phyloP scores from a whole-genome alignment of 371 early-diverging fungal species.

The Apophysomyces trapeziformis region DNA sequence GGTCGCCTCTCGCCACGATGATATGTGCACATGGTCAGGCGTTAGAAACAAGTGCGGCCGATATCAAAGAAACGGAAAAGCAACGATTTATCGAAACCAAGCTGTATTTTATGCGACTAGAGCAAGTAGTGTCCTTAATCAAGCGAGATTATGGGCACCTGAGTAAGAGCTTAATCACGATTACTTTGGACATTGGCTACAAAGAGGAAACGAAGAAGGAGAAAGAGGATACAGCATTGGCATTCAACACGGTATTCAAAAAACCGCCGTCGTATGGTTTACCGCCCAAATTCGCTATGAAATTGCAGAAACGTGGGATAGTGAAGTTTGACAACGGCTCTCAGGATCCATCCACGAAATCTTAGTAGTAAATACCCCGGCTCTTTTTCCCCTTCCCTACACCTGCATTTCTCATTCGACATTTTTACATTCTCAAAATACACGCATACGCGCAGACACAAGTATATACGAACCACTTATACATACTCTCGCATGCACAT shows the following conservation, averaged over 20 bases:
- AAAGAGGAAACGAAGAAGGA: conserved; percentile 21
- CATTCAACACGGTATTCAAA: conserved; percentile 9
- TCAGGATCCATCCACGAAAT: not conserved
- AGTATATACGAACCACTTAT: conserved; percentile 7
- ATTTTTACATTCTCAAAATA: conserved; percentile 4
- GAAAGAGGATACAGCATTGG: conserved; percentile 3
- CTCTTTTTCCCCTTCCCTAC: not conserved
- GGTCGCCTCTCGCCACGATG: conserved; percentile 74
- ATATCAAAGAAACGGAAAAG: conserved; percentile 57
- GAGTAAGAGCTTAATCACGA: conserved; percentile 69
- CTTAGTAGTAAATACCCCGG: not conserved
- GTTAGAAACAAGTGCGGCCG: conserved; percentile 35
- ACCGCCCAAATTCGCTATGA: conserved; percentile 61
- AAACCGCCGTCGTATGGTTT: conserved; percentile 39
- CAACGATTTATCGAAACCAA: conserved; percentile 59
- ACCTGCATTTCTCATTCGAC: not conserved
- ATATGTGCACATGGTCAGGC: conserved; percentile 42
- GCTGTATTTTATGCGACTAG: conserved; percentile 68
- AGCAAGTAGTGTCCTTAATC: conserved; percentile 65
- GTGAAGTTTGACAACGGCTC: conserved; percentile 9
- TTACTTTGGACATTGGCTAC: conserved; percentile 71
- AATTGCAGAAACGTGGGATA: conserved; percentile 43
- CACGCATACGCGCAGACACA: conserved; percentile 11
- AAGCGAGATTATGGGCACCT: conserved; percentile 66
- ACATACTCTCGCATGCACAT: conserved; percentile 8